Percentiles rank a stretch among this genome's conserved stretches.
Evolutionary conservation across 495 filamentous ascomycete species (phyloP).

Genomic region (Aspergillus nanangensis): DNA sequence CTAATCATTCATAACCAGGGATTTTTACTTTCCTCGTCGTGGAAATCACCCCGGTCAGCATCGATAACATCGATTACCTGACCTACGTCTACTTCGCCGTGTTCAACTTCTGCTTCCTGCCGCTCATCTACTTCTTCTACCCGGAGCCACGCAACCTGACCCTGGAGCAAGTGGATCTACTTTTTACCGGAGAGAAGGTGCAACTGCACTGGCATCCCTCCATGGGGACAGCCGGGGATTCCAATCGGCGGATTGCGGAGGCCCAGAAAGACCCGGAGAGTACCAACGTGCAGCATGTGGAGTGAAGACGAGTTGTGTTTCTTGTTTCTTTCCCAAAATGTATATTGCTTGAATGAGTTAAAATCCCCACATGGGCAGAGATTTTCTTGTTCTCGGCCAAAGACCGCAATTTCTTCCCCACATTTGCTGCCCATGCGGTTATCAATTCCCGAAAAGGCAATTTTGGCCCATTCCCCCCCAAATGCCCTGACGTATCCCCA

Average conservation of each 20-base stretch:
- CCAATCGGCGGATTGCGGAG: conserved; percentile 13
- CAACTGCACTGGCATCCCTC: conserved; percentile 36
- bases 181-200: conserved; percentile 38
- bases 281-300: conserved; percentile 21
- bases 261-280: conserved; percentile 18
- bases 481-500: not conserved
- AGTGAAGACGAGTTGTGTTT: conserved; percentile 8
- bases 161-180: conserved; percentile 70
- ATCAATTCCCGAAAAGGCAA: conserved; percentile 16
- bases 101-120: conserved; percentile 66
- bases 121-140: conserved; percentile 70
- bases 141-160: conserved; percentile 62
- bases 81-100: conserved; percentile 48
- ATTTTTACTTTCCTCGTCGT: conserved; percentile 37
- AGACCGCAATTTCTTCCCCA: conserved; percentile 3
- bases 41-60: conserved; percentile 37
- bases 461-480: conserved; percentile 10
- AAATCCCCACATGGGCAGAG: too few species aligned
- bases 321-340: not conserved
- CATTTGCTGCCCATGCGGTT: conserved; percentile 12
- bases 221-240: conserved; percentile 27
- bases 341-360: too few species aligned
- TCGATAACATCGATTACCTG: conserved; percentile 31
- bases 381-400: not conserved
- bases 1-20: conserved; percentile 14